These are phyloP conservation scores for Termitomyces sp. DNA, from an alignment of 768 basidiomycete genomes.

Conservation along the genomic window DNA sequence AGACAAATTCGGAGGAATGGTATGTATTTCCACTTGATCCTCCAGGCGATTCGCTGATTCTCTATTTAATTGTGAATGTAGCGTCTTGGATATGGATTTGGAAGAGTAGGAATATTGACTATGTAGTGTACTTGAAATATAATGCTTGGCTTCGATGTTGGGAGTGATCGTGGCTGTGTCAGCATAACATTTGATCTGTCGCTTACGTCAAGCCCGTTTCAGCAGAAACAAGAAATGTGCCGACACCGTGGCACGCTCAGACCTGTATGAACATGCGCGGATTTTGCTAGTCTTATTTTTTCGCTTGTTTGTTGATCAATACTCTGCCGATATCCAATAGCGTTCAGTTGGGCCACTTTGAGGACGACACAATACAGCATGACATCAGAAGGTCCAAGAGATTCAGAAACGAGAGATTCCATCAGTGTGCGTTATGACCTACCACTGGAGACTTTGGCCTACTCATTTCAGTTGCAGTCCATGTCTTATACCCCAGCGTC, in stretches of 20 bases:
- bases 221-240: not conserved
- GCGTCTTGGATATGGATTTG: slow-evolving; percentile 34
- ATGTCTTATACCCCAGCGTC: slow-evolving; percentile 7
- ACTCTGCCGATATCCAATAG: not conserved
- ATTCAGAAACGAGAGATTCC: not conserved
- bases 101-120: slow-evolving; percentile 24
- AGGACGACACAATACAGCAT: not conserved
- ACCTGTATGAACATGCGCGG: not conserved
- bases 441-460: not conserved
- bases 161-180: slow-evolving; percentile 4
- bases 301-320: not conserved
- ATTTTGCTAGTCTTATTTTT: not conserved
- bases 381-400: not conserved
- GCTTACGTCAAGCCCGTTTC: slow-evolving; percentile 9
- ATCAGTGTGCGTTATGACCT: slow-evolving; percentile 1
- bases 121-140: not conserved
- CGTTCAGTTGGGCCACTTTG: not conserved
- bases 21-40: slow-evolving; percentile 17
- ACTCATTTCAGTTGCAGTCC: not conserved
- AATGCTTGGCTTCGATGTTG: too few relatives aligned
- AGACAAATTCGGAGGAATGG: slow-evolving; percentile 84
- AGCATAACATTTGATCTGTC: not conserved
- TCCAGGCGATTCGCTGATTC: not conserved
- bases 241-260: slow-evolving; percentile 4
- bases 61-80: slow-evolving; percentile 4